A percentile compares a stretch with the other conserved stretches of the same genome.
These are phyloP conservation scores for Erodium maritimum DNA, from an alignment of 345 rosid species.

Conservation along the genomic window DNA sequence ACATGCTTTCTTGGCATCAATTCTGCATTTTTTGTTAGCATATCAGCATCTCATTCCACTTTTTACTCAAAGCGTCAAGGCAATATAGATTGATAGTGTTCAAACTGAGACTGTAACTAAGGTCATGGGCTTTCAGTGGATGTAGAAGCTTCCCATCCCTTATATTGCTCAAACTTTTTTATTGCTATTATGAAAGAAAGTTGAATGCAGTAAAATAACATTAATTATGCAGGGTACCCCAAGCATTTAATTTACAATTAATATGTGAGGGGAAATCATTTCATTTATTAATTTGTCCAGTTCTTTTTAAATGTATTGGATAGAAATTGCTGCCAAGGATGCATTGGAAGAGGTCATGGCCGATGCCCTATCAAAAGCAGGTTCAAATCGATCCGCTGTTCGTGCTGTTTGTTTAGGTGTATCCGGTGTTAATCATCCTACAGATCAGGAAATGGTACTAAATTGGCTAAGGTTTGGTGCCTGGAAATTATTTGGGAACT, in stretches of 20 bases:
- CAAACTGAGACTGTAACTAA: neutral
- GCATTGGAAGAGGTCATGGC: conserved; percentile 21
- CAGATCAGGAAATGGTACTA: conserved; percentile 17
- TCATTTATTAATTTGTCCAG: neutral
- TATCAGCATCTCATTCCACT: neutral
- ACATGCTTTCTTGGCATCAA: no score
- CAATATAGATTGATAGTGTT: neutral
- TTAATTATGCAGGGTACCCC: neutral
- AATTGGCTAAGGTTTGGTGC: conserved; percentile 24
- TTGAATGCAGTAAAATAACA: neutral
- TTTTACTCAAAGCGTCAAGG: neutral
- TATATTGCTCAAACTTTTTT: neutral
- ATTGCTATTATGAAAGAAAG: neutral
- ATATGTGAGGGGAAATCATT: neutral
- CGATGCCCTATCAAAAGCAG: conserved; percentile 21
- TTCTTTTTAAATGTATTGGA: neutral
- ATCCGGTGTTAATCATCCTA: conserved; percentile 23
- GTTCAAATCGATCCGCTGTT: conserved; percentile 15
- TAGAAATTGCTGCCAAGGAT: conserved; percentile 23
- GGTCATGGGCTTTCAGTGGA: neutral
- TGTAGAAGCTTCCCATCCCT: neutral
- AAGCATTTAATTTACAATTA: neutral
- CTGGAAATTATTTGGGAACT: neutral
- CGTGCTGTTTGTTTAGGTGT: conserved; percentile 25
- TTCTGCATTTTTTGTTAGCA: no score